Base-by-base conservation (phyloP, 2,329 filamentous ascomycete genomes). In the Cercospora sp. region DNA sequence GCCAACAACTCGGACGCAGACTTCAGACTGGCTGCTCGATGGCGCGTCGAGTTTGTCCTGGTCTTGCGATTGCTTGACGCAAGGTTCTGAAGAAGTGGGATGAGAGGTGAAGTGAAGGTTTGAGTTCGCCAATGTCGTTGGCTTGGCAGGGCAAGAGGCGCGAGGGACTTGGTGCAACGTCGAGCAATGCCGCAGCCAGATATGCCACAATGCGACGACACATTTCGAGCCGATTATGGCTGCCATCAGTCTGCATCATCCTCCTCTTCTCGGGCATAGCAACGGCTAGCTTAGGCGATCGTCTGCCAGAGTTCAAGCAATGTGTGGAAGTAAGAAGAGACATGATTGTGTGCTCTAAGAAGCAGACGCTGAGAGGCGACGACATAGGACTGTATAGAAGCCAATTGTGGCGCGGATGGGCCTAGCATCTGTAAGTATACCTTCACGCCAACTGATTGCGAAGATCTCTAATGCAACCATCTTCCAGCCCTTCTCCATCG, bases 271-370 rank as follows among this genome's bases (percentile, higher is more conserved):
- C 63, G 26, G 70, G 68, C 26, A 51, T 70, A 26, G 68, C 69
- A 7, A 67, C 60, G 42, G 95, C 93, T 30, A 97, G 94, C 4
- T 75, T 89, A 60, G 95, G 95, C 72, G 95, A 99, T 80, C 86
- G 88, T 65, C 84, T 97, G 68, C 92, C 92, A 18, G 93, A 97
- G 76, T 99, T 99, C 79, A 87, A 85, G 77, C 85, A 93, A 79
- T 99, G 95, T 79, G 88, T 98, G 63, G 82, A 92, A 84, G 94
- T 97, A 83, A 66, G 58, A 31, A 12, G 18, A 33, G 7, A 13
- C 3, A 10, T 4, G 5, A 51, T n/a, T 18, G 20, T 20, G 28
- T 57, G 65, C 26, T 23, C 57, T 31, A 5, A 7, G 59, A n/a
- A 58, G 12, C 4, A 31, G 3, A 12, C 13, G 66, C 66, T 68